phyloP scores from a whole-genome alignment of 805 yeast genomes.

The Jamesozyma hellenica region DNA sequence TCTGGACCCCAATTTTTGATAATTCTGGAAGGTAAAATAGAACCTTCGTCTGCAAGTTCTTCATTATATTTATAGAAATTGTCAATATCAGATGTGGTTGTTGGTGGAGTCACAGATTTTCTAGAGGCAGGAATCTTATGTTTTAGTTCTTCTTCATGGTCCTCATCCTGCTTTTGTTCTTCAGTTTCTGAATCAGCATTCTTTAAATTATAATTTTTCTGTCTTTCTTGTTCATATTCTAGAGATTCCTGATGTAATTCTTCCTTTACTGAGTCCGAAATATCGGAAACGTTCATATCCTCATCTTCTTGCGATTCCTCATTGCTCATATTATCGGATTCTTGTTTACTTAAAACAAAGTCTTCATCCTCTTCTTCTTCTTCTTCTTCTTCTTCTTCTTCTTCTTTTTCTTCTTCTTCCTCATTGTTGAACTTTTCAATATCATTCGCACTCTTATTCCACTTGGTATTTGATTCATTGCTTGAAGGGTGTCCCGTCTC shows the following conservation, averaged over 20 bases:
- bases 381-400: background rate
- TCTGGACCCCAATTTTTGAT: conserved; percentile 62
- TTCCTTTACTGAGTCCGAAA: conserved; percentile 26
- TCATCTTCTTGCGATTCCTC: conserved; percentile 16
- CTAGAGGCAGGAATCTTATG: conserved; percentile 16
- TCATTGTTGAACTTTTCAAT: too few relatives aligned
- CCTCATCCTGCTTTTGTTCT: conserved; percentile 2
- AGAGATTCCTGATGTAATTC: conserved; percentile 17
- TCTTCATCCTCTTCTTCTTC: background rate
- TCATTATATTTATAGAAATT: conserved; percentile 55
- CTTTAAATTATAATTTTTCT: background rate
- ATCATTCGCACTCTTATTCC: too few relatives aligned
- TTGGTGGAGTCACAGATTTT: conserved; percentile 8
- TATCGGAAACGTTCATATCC: conserved; percentile 25
- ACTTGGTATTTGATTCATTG: conserved; percentile 8
- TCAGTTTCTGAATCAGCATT: background rate
- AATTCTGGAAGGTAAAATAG: conserved; percentile 48
- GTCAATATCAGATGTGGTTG: conserved; percentile 4
- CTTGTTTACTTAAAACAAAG: background rate
- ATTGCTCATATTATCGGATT: background rate
- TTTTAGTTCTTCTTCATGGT: conserved; percentile 26
- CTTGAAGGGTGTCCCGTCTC: background rate
- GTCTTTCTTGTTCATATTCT: conserved; percentile 13
- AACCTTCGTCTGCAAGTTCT: conserved; percentile 48
- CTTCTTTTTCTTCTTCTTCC: conserved; percentile 30